These are phyloP conservation scores for Alopecurus myosuroides DNA, from an alignment of 176 grass and related monocot genomes.

Conservation along the genomic window DNA sequence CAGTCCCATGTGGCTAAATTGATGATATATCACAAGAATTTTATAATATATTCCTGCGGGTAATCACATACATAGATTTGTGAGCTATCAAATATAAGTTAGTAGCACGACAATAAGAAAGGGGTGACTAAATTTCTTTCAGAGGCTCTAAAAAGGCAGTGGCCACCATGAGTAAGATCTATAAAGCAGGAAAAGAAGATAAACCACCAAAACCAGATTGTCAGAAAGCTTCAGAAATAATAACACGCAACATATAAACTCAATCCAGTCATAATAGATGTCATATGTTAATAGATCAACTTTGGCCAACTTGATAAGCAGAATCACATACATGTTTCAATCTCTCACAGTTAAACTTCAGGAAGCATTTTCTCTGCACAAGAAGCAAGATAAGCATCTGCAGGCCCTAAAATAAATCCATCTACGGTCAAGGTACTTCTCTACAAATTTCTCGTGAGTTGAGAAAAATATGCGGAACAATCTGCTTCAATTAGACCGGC, in stretches of 20 bases:
- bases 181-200: background rate
- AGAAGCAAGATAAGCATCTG: slow-evolving; percentile 26
- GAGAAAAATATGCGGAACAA: background rate
- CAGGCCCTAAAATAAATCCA: slow-evolving; percentile 9
- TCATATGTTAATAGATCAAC: background rate
- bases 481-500: too few species aligned
- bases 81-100: background rate
- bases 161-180: background rate
- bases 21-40: background rate
- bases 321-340: background rate
- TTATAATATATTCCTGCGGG: background rate
- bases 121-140: background rate
- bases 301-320: background rate
- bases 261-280: too few species aligned
- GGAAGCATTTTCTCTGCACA: background rate
- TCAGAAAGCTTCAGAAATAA: background rate
- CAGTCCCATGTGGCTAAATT: background rate
- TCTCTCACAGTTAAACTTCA: background rate
- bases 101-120: background rate
- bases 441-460: background rate
- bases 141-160: background rate
- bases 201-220: too few species aligned
- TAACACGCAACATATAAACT: background rate
- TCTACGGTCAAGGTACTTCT: slow-evolving; percentile 22
- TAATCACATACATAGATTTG: background rate